Base-by-base conservation (phyloP, 768 basidiomycete genomes). In the Lactarius indigo region DNA sequence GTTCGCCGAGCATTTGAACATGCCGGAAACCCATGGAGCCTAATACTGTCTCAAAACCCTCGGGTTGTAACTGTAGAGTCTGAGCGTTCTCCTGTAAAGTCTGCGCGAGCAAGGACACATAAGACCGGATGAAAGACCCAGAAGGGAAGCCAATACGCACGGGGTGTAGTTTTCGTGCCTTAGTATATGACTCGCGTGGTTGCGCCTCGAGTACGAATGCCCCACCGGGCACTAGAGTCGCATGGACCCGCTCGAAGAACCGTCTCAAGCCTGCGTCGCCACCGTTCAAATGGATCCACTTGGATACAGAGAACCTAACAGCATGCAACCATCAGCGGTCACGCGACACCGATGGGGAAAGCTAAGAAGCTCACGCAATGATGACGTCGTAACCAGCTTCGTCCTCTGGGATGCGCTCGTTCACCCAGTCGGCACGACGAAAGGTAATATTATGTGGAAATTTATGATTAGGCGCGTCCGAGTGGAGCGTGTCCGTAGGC, bases 271-370 rank as follows among this genome's bases (percentile, higher is more conserved):
- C 94, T 1, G 83, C 83, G 72, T 97, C 94, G 12, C 90, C 89
- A 13, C 81, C 79, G 69, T 94, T 88, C 12, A 96, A 79, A 75
- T 96, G 94, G 35, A 96, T 92, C 94, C 94, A 96, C 76, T 95
- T 96, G 0, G 93, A 86, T 54, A 96, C 77, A 0, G 94, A 96
- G 70, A 96, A 87, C 1, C 92, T 94, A 37, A 50, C 15, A 52
- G 15, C 23, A 17, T 26, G 50, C 26, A 15, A 26, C 50, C 26
- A 26, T 52, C 26, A 52, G 23, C 26, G 26, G 10, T 5, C 20
- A 44, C 42, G 26, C 26, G 8, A 61, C 23, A n/a, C 10, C 7
- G 12, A 37, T 8, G 18, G 5, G 50, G 20, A 9, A 9, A 47
- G 23, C 33, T 26, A 3, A 59, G 39, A 54, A 26, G 76, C 89